Conservation (phyloP, 2,329 filamentous ascomycete genomes). For the Aspergillus sojae region DNA sequence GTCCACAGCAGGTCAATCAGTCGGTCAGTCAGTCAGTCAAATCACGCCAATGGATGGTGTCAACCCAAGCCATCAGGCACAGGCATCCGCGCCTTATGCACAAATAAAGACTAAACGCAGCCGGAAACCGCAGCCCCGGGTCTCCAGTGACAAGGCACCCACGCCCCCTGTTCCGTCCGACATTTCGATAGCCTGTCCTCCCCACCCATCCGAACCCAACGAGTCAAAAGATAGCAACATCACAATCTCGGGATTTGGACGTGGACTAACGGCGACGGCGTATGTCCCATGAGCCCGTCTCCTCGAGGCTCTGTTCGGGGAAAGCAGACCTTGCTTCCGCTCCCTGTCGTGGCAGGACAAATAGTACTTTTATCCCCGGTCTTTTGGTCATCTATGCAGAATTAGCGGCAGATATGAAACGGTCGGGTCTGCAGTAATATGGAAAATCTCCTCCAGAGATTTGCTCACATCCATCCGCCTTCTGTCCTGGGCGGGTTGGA, state of each 20-base stretch:
- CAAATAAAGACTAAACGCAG: neutral
- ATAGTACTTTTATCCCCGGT: neutral
- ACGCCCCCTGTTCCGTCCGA: neutral
- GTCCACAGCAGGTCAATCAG: neutral
- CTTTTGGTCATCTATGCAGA: neutral
- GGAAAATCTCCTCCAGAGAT: neutral
- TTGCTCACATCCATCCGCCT: neutral
- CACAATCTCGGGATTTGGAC: conserved; percentile 2
- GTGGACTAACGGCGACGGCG: neutral
- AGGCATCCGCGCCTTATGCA: neutral
- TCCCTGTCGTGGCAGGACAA: neutral
- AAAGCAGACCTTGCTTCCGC: neutral
- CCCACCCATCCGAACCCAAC: neutral
- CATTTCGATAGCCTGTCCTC: neutral
- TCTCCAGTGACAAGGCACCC: neutral
- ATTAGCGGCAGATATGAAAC: conserved; percentile 5
- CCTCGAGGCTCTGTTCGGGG: conserved; percentile 1
- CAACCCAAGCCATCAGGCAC: neutral
- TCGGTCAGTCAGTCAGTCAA: neutral
- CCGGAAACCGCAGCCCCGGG: neutral
- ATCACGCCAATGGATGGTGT: neutral
- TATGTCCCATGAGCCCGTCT: neutral
- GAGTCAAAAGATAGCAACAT: neutral
- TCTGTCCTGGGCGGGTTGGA: neutral
- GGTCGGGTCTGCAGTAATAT: neutral